Evolutionary conservation across 1,284 basidiomycete species (phyloP), one percentile per base, ranked within the genome.

Genomic region (Microbotryum scabiosae): DNA sequence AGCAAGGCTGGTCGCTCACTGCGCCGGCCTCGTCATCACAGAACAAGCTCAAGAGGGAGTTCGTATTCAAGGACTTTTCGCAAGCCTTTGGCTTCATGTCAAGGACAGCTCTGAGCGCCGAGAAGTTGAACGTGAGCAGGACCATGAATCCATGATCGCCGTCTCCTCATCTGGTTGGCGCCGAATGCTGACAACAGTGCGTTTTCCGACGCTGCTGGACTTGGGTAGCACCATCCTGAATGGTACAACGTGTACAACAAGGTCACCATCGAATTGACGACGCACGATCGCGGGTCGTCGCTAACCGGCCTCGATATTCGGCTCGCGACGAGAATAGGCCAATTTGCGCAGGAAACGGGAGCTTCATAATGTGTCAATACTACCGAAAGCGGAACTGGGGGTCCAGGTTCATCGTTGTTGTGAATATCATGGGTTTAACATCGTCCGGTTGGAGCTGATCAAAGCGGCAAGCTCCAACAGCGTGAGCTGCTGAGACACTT

Each of bases 171-270:
- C 8, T 49, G 21, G 47, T 23, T 20, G 14, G 21, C 26, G 12
- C 21, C 20, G 10, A 47, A 49, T 21, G 47, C 21, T 26, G 26
- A 49, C 21, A 20, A 4, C 21, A 23, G 5, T 9, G 47, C 47
- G 21, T 14, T 12, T 26, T n/a, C 5, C 4, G 26, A 49, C 46
- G 12, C 12, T n/a, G 47, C 26, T 23, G n/a, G 21, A 1, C 25
- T 10, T n/a, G 2, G 6, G 30, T 43, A 66, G 67, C 67, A 69
- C 32, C 67, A 69, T 26, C 67, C 67, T 10, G 61, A 67, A 12
- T 69, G 67, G 67, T 48, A 43, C 0, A 69, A 69, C 56, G 65
- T 65, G 32, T 67, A 63, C 56, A 65, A 64, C 30, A 56, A 55
- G 43, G 65, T 69, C 48, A 28, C 32, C 18, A 65, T 69, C 53